Evolutionary conservation across 1,139 yeast genomes (phyloP).

Genomic region (Pichia sp.): DNA sequence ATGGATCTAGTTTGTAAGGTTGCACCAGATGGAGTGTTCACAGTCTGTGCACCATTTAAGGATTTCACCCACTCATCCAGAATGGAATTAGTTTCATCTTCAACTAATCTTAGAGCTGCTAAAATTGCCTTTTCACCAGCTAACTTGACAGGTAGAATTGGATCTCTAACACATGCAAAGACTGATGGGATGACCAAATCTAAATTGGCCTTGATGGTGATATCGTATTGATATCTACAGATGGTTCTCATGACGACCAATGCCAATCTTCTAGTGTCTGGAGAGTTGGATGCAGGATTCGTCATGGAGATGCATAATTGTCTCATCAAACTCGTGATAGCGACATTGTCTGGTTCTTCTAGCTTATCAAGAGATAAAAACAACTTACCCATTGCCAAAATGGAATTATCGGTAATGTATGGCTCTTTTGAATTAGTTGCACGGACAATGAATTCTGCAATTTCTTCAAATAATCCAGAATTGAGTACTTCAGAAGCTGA

Average conservation of each 20-base stretch:
- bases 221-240: constrained; percentile 51
- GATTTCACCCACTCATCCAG: constrained; percentile 56
- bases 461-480: constrained; percentile 41
- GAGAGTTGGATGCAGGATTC: constrained; percentile 52
- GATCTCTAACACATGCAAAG: constrained; percentile 78
- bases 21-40: constrained; percentile 40
- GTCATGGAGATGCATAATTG: constrained; percentile 45
- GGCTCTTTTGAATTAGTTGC: constrained; percentile 41
- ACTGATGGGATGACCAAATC: constrained; percentile 63
- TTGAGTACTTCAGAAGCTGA: constrained; percentile 58
- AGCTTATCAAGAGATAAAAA: constrained; percentile 45
- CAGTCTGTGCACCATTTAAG: constrained; percentile 20
- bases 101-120: constrained; percentile 64
- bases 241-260: constrained; percentile 72
- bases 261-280: constrained; percentile 77
- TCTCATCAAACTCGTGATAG: constrained; percentile 24
- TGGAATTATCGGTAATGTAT: constrained; percentile 72
- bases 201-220: constrained; percentile 43
- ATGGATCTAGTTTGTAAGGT: constrained; percentile 62
- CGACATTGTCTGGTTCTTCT: constrained; percentile 25
- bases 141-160: constrained; percentile 79
- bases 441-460: constrained; percentile 40
- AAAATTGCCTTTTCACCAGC: constrained; percentile 93
- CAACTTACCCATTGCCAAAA: constrained; percentile 78
- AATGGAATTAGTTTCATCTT: constrained; percentile 49